Percentiles rank a stretch among this genome's conserved stretches.
Conservation (phyloP, 2,329 filamentous ascomycete genomes). For the Fusarium sp. region DNA sequence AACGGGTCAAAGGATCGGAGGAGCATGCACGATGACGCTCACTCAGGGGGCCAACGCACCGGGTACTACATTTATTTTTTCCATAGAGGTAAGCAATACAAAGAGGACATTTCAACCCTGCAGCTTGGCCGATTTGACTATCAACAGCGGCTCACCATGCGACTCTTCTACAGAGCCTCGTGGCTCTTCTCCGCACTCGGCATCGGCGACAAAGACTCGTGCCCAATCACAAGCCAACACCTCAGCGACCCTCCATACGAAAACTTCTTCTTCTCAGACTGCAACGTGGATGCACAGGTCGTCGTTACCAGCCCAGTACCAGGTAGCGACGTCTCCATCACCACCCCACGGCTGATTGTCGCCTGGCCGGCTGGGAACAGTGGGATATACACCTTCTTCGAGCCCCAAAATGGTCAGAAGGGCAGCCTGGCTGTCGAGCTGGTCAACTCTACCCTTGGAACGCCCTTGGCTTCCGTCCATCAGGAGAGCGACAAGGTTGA, state of each 20-base stretch:
- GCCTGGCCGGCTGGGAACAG: conserved; percentile 77
- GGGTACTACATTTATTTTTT: background rate
- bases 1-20: background rate
- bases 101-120: background rate
- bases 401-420: conserved; percentile 64
- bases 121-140: background rate
- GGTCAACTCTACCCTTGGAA: conserved; percentile 60
- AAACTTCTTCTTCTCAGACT: conserved; percentile 76
- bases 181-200: conserved; percentile 1
- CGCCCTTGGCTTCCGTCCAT: conserved; percentile 62
- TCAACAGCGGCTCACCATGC: background rate
- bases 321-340: conserved; percentile 65
- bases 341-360: conserved; percentile 68
- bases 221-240: conserved; percentile 21
- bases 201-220: background rate
- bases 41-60: too few species aligned
- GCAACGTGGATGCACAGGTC: conserved; percentile 68
- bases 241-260: conserved; percentile 70
- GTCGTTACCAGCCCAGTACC: conserved; percentile 69
- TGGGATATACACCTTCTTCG: conserved; percentile 68
- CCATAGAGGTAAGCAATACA: background rate
- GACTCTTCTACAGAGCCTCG: background rate
- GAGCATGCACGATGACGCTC: background rate
- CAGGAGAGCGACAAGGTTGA: conserved; percentile 34
- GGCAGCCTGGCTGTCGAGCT: conserved; percentile 65